phyloP scores from a whole-genome alignment of 2,329 filamentous ascomycete genomes.

The Juglanconis oblonga region DNA sequence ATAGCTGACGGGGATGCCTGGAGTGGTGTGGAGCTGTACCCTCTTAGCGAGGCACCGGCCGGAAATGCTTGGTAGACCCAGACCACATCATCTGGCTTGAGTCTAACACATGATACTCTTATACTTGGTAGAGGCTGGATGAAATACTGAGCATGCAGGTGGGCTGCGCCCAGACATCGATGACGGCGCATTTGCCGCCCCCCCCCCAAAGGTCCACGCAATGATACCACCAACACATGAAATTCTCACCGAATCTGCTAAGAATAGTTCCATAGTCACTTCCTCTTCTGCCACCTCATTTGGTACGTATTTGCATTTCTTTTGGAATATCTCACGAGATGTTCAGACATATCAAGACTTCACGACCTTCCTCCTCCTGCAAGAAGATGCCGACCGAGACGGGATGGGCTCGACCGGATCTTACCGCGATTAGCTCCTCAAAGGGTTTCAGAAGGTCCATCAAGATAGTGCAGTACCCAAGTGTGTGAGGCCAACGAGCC shows the following conservation, averaged over 20 bases:
- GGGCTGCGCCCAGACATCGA: neutral
- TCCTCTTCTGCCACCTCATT: neutral
- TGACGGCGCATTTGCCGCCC: too few relatives aligned
- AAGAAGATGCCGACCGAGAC: neutral
- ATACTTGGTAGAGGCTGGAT: neutral
- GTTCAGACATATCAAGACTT: too few relatives aligned
- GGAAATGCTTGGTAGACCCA: neutral
- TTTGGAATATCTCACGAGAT: too few relatives aligned
- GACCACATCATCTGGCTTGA: neutral
- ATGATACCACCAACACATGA: neutral
- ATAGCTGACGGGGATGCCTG: neutral
- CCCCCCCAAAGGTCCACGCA: neutral
- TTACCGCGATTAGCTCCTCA: neutral
- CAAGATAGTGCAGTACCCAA: slow-evolving; percentile 1
- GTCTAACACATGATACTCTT: neutral
- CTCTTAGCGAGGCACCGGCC: neutral
- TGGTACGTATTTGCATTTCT: neutral
- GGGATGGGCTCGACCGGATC: neutral
- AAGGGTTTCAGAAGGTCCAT: neutral
- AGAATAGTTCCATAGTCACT: neutral
- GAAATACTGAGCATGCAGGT: neutral
- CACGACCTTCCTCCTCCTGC: neutral
- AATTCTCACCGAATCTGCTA: slow-evolving; percentile 2
- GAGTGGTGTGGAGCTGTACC: neutral
- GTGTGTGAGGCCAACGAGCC: neutral